Conservation (phyloP, 2,329 filamentous ascomycete species). For the Cryphonectria carpinicola region DNA sequence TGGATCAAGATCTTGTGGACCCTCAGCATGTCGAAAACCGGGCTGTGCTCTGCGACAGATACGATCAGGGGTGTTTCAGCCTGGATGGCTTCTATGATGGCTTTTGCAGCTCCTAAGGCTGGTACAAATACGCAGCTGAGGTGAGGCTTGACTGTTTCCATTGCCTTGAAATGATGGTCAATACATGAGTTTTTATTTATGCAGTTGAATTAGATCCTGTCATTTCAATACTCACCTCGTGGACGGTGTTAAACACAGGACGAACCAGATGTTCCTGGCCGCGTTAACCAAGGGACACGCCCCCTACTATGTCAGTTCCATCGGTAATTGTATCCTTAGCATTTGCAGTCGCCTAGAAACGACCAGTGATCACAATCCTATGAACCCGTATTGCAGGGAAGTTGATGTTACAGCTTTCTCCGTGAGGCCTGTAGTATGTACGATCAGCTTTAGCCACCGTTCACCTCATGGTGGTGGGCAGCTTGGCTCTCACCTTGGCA, state of each 20-base stretch:
- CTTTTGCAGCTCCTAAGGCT: neutral
- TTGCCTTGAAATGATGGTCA: neutral
- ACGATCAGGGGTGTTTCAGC: slow-evolving; percentile 78
- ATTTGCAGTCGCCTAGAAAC: neutral
- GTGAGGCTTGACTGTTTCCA: neutral
- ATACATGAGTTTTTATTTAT: neutral
- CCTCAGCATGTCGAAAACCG: slow-evolving; percentile 75
- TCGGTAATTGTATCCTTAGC: neutral
- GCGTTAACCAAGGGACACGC: neutral
- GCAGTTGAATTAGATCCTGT: neutral
- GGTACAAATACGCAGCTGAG: neutral
- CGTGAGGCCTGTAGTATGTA: neutral
- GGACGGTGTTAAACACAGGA: neutral
- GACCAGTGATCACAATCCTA: neutral
- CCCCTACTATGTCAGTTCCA: neutral
- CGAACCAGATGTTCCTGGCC: neutral
- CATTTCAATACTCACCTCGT: neutral
- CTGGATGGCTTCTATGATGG: slow-evolving; percentile 62
- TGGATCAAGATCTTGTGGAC: slow-evolving; percentile 66
- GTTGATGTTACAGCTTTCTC: neutral
- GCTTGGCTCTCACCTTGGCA: neutral
- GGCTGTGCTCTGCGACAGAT: slow-evolving; percentile 79
- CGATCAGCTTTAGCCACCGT: neutral
- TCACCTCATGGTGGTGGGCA: neutral
- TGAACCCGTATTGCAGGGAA: neutral